Percentiles rank a stretch among this genome's conserved stretches.
Evolutionary conservation across 768 basidiomycete species (phyloP).

Genomic region (Pleurotus giganteus): DNA sequence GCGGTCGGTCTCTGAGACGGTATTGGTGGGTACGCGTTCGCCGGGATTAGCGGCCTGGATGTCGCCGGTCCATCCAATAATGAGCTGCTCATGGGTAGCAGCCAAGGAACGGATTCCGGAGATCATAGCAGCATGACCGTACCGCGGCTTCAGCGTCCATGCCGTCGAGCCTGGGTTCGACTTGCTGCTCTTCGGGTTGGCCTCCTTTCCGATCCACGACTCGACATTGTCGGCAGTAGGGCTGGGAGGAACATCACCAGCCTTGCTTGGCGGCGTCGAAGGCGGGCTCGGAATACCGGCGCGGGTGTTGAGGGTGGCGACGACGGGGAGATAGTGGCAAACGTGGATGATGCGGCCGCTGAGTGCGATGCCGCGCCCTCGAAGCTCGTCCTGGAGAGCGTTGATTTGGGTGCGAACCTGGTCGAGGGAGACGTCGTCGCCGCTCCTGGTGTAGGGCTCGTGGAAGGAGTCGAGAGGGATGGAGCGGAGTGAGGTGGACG

Average conservation of each 20-base stretch:
- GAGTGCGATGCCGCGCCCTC: constrained; percentile 65
- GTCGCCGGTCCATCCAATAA: constrained; percentile 95
- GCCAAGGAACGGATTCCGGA: constrained; percentile 86
- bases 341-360: constrained; percentile 91
- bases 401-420: constrained; percentile 73
- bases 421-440: constrained; percentile 65
- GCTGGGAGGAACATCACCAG: constrained; percentile 44
- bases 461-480: constrained; percentile 66
- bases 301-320: constrained; percentile 54
- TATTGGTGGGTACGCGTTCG: constrained; percentile 45
- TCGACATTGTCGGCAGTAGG: constrained; percentile 17
- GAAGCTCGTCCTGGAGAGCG: constrained; percentile 70
- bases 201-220: background rate
- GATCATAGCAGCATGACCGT: constrained; percentile 94
- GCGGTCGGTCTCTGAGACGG: constrained; percentile 61
- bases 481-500: constrained; percentile 3
- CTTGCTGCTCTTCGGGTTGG: background rate
- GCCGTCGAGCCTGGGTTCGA: constrained; percentile 21
- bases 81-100: constrained; percentile 82
- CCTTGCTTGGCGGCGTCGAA: constrained; percentile 66
- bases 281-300: constrained; percentile 69
- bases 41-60: constrained; percentile 51
- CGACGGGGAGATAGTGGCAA: constrained; percentile 85
- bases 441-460: constrained; percentile 64
- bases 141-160: constrained; percentile 79